Base-by-base conservation (phyloP, 2,329 filamentous ascomycete genomes). In the Microdochium paspali region DNA sequence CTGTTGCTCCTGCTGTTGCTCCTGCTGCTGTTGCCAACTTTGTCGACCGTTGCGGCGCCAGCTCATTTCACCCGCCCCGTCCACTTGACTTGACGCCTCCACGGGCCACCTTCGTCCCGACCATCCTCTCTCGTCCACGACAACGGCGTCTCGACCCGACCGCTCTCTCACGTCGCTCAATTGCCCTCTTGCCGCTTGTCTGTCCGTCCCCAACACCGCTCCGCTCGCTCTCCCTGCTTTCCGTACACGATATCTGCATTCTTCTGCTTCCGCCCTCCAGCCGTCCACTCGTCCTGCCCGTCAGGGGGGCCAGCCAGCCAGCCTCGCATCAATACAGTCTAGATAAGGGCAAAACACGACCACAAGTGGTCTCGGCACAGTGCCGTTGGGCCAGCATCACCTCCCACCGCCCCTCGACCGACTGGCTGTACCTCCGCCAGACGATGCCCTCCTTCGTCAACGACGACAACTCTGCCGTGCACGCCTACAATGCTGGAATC, bases 381-480 rank as follows among this genome's bases (percentile, higher is more conserved):
- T 13, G 26, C 26, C 7, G 7, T 13, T 28, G 26, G 26, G 26
- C 13, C 26, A 13, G 13, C 26, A 28, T 28, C 26, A 13, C 26
- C 26, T 28, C 26, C 7, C 7, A 28, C 7, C 26, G 26, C 7
- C 26, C 26, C 7, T 13, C 13, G 7, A n/a, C n/a, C n/a, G n/a
- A n/a, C n/a, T n/a, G n/a, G n/a, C n/a, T n/a, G n/a, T n/a, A n/a
- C n/a, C 26, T 26, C 20, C 31, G 45, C 24, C 32, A 28, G 53
- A 58, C 63, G 53, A 79, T 79, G 75, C 75, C 75, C 67, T 76
- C 74, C 54, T 78, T 76, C 61, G 59, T 77, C 54, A 67, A 68
- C 60, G 67, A 74, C 62, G 59, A 64, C 50, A 61, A 61, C 50
- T 56, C 59, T 20, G 58, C 59, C 47, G 54, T 62, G 47, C 61